Percentiles rank a stretch among this genome's conserved stretches.
Conservation (phyloP, 805 yeast species). For the Wickerhamomyces canadensis region DNA sequence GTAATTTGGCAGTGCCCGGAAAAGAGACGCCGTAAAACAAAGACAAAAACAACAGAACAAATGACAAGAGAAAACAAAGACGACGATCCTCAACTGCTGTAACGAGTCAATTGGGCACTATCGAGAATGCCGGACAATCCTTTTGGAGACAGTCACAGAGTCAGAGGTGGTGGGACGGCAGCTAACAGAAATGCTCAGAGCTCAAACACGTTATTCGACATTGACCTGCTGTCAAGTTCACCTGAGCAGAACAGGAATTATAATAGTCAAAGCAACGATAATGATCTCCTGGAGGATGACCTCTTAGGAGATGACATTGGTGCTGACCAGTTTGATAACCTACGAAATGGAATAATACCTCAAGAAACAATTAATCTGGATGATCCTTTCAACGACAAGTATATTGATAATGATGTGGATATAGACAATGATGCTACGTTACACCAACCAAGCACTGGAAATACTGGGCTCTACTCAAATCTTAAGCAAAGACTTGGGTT, state of each 20-base stretch:
- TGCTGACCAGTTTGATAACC: constrained; percentile 12
- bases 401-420: constrained; percentile 32
- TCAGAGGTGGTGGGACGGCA: no score
- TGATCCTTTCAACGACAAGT: constrained; percentile 27
- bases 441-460: not conserved
- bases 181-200: not conserved
- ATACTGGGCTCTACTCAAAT: constrained; percentile 13
- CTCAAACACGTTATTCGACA: constrained; percentile 32
- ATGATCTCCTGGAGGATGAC: constrained; percentile 4
- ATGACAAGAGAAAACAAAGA: no score
- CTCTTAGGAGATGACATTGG: constrained; percentile 13
- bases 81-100: no score
- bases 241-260: constrained; percentile 8
- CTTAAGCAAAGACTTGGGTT: constrained; percentile 20
- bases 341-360: constrained; percentile 24
- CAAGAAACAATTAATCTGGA: constrained; percentile 31
- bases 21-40: no score
- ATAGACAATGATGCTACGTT: constrained; percentile 9
- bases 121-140: constrained; percentile 1
- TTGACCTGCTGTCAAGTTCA: constrained; percentile 28
- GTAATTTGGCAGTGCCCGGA: no score
- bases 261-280: constrained; percentile 10
- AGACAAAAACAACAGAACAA: not conserved
- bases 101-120: no score
- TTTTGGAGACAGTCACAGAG: constrained; percentile 1